Percentiles rank a stretch among this genome's conserved stretches.
Evolutionary conservation across 164 flowering plant species (phyloP).

Genomic region (Saururus chinensis): DNA sequence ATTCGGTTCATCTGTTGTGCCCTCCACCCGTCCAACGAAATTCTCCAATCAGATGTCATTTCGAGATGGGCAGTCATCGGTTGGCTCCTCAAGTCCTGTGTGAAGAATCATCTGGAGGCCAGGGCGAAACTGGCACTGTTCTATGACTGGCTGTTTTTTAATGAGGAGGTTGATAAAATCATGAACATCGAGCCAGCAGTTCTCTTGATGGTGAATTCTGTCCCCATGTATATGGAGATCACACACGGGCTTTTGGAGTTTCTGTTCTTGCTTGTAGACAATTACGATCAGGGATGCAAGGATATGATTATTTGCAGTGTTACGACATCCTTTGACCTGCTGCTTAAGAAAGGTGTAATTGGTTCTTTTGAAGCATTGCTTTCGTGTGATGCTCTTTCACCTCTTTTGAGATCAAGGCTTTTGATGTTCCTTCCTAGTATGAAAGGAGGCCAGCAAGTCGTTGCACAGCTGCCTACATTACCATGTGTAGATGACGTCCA

Average conservation of each 20-base stretch:
- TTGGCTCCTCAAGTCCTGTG: slow-evolving; percentile 65
- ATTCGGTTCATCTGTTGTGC: slow-evolving; percentile 87
- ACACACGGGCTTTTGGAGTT: slow-evolving; percentile 70
- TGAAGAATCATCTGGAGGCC: slow-evolving; percentile 46
- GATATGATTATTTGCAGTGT: slow-evolving; percentile 44
- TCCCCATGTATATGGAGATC: slow-evolving; percentile 56
- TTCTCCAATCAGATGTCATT: slow-evolving; percentile 60
- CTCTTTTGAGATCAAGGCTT: slow-evolving; percentile 46
- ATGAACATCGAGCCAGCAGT: slow-evolving; percentile 92
- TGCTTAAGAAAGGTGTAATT: slow-evolving; percentile 55
- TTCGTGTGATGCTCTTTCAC: slow-evolving; percentile 40
- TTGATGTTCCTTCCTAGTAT: slow-evolving; percentile 8
- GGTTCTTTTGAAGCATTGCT: slow-evolving; percentile 46
- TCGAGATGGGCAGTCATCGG: slow-evolving; percentile 95
- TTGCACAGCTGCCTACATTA: slow-evolving; percentile 4
- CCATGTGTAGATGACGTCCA: slow-evolving; percentile 3
- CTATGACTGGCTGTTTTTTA: slow-evolving; percentile 93
- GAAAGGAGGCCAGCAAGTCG: slow-evolving; percentile 7
- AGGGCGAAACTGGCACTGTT: slow-evolving; percentile 75
- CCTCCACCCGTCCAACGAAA: slow-evolving; percentile 76
- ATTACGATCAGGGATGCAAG: slow-evolving; percentile 47
- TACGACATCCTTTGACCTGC: slow-evolving; percentile 42
- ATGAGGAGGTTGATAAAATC: slow-evolving; percentile 54
- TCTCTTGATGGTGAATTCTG: slow-evolving; percentile 63
- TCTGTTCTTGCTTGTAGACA: slow-evolving; percentile 54